These are phyloP conservation scores for Magnolia officinalis DNA, from an alignment of 164 flowering plant genomes.

Conservation along the genomic window DNA sequence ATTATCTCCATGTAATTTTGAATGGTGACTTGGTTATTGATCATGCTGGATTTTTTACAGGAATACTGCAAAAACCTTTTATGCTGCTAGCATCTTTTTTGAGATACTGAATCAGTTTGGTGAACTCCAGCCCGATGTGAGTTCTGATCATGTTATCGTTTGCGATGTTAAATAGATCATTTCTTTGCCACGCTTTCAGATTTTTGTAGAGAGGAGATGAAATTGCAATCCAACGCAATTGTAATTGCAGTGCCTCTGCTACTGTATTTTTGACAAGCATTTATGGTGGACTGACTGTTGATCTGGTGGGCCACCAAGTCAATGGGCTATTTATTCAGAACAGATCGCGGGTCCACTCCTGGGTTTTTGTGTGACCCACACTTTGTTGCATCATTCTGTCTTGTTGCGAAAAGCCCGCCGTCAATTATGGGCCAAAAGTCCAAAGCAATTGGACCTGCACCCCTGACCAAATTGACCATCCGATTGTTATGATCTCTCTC, in stretches of 20 bases:
- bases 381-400: too few species aligned
- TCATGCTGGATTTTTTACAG: slow-evolving; percentile 30
- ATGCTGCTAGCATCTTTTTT: slow-evolving; percentile 98
- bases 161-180: not conserved
- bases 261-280: not conserved
- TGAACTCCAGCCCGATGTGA: slow-evolving; percentile 83
- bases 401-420: too few species aligned
- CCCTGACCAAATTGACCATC: too few species aligned
- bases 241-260: not conserved
- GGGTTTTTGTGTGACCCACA: not conserved
- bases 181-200: not conserved
- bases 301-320: not conserved
- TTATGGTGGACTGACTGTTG: not conserved
- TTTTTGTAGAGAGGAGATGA: not conserved
- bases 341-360: not conserved
- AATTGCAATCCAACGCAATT: too few species aligned
- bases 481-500: too few species aligned
- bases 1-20: not conserved
- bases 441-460: too few species aligned
- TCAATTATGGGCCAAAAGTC: too few species aligned
- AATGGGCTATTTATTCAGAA: not conserved
- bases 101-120: slow-evolving; percentile 96
- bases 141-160: slow-evolving; percentile 21
- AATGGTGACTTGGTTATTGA: not conserved
- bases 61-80: slow-evolving; percentile 93